These are phyloP conservation scores for Trypanosoma conorhini DNA, from an alignment of 208 protist genomes.

Conservation along the genomic window DNA sequence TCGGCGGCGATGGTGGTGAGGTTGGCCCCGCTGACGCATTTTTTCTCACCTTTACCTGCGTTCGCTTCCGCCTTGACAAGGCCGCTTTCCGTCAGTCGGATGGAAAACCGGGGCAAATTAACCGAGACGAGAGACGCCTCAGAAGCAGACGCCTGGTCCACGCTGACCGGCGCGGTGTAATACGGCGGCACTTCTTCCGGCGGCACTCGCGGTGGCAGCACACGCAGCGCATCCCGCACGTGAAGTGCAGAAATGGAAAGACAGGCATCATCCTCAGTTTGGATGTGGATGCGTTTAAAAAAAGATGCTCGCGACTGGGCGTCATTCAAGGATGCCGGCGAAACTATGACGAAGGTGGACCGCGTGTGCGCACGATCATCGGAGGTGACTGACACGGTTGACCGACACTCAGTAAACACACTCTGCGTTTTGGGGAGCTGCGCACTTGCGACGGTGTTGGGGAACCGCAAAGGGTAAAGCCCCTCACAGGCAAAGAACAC, in stretches of 20 bases:
- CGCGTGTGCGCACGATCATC: constrained; percentile 16
- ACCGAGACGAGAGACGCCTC: not conserved
- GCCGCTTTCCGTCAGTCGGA: constrained; percentile 16
- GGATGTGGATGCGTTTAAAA: constrained; percentile 5
- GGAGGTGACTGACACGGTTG: constrained; percentile 5
- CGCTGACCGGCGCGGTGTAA: not conserved
- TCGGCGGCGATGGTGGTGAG: not conserved
- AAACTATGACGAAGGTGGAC: constrained; percentile 18
- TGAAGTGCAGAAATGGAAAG: constrained; percentile 21
- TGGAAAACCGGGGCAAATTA: constrained; percentile 12
- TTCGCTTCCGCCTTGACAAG: not conserved
- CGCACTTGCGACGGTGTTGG: constrained; percentile 4
- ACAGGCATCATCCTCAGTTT: constrained; percentile 4
- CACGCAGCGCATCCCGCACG: constrained; percentile 6
- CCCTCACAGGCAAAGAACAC: not conserved
- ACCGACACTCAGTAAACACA: constrained; percentile 6
- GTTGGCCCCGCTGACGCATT: not conserved
- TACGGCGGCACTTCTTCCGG: constrained; percentile 2
- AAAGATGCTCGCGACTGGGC: not conserved
- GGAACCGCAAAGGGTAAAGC: constrained; percentile 11
- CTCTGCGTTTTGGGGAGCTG: constrained; percentile 6
- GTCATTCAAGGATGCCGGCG: not conserved
- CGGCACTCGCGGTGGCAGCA: not conserved
- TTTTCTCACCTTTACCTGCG: not conserved
- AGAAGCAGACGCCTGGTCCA: not conserved